These are phyloP conservation scores for Poteriospumella lacustris DNA, from an alignment of 108 stramenopile genomes.

Conservation along the genomic window DNA sequence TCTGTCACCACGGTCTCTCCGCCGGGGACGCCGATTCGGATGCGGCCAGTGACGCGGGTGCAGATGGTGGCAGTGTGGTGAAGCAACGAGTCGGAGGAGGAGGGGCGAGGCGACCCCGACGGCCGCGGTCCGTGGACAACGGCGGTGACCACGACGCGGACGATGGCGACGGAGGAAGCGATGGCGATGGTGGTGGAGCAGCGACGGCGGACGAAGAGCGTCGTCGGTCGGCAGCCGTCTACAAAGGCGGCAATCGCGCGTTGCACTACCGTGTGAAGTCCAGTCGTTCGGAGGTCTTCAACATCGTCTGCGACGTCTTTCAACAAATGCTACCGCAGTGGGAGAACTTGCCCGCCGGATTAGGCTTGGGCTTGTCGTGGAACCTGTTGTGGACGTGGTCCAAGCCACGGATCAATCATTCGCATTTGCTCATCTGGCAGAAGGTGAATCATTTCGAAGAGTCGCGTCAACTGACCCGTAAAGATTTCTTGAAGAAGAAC, in stretches of 20 bases:
- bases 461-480: conserved; percentile 51
- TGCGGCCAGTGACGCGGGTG: no score
- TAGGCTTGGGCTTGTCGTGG: conserved; percentile 42
- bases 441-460: conserved; percentile 58
- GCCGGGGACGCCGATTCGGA: no score
- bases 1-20: no score
- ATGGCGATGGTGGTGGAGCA: no score
- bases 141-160: no score
- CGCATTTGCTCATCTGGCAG: conserved; percentile 55
- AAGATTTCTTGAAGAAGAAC: conserved; percentile 68
- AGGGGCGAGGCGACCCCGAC: no score
- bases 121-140: no score
- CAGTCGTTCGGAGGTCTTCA: conserved; percentile 9
- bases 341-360: neutral
- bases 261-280: conserved; percentile 26
- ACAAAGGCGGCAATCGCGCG: neutral
- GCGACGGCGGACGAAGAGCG: no score
- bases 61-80: no score
- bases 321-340: neutral
- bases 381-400: conserved; percentile 65
- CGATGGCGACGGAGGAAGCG: no score
- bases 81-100: no score
- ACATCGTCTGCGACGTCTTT: conserved; percentile 16
- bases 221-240: neutral
- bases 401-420: conserved; percentile 54